phyloP scores from a whole-genome alignment of 2,329 filamentous ascomycete species.

The Myriosclerotinia duriaeana region DNA sequence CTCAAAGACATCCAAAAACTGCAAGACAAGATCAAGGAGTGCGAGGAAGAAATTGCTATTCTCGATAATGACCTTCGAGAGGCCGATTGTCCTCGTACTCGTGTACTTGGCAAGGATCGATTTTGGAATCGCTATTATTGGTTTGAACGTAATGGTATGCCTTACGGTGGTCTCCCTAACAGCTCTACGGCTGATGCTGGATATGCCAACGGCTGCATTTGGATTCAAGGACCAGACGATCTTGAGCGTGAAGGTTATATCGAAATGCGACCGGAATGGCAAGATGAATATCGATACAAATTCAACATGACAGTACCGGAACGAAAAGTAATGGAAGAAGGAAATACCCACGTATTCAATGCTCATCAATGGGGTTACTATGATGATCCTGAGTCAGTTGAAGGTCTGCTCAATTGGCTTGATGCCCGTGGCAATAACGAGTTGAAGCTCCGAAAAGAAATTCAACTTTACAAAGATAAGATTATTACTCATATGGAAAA shows the following conservation, averaged over 20 bases:
- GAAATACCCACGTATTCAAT: conserved; percentile 70
- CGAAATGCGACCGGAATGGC: conserved; percentile 68
- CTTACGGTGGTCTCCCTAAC: conserved; percentile 80
- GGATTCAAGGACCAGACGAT: conserved; percentile 93
- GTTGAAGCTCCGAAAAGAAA: conserved; percentile 81
- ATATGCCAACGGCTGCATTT: conserved; percentile 92
- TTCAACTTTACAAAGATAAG: conserved; percentile 71
- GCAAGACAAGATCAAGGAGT: conserved; percentile 74
- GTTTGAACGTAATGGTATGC: conserved; percentile 99
- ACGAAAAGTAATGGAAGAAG: conserved; percentile 84
- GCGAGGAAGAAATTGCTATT: conserved; percentile 80
- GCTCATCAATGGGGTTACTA: conserved; percentile 90
- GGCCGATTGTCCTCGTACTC: conserved; percentile 87
- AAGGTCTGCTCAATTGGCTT: conserved; percentile 81
- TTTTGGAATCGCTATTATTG: conserved; percentile 99
- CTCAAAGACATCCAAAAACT: conserved; percentile 87
- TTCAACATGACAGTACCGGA: conserved; percentile 83
- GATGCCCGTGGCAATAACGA: conserved; percentile 86
- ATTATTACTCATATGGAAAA: conserved; percentile 79
- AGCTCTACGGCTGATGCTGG: conserved; percentile 84
- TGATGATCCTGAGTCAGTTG: conserved; percentile 74
- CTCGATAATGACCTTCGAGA: conserved; percentile 92
- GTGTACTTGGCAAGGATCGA: conserved; percentile 86
- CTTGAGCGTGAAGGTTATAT: conserved; percentile 85
- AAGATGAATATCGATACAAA: conserved; percentile 71